Evolutionary conservation across 208 protist genomes (phyloP), one percentile per base, ranked within the genome.

Genomic region (Acanthamoeba polyphaga): DNA sequence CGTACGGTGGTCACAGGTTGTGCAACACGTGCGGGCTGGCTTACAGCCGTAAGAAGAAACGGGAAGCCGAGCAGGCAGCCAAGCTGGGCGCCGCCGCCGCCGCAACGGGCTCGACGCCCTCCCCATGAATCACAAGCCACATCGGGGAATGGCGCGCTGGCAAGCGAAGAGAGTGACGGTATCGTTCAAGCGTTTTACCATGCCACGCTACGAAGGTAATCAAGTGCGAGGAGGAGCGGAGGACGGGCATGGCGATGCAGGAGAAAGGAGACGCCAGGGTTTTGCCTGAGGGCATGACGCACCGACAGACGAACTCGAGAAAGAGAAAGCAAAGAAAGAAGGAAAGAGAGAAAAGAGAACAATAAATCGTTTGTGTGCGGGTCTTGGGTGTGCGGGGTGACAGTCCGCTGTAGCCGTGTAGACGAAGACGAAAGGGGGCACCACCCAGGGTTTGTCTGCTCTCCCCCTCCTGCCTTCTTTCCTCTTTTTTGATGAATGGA

Each of bases 11-110:
- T 1, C 9, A 8, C 70, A 78, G 70, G 27, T 27, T 88, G 13
- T 88, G 80, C 53, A 88, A 88, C 80, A 88, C 80, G 29, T 88
- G 80, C 80, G 80, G 80, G 51, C 51, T 88, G 80, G 80, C 80
- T 15, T 88, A 88, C 34, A 88, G 80, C 51, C 80, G 80, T 0
- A 88, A 88, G 80, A 88, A 88, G 80, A 88, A 88, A 51, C 80
- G 80, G 13, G 80, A 88, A 22, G 80, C 80, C 49, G 80, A 88
- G 53, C 80, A 80, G 38, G 72, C 72, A 43, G 72, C 72, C 38
- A 80, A 80, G 22, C 72, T 53, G 19, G 38, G 22, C 68, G 27
- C 68, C 17, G 15, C 68, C 32, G 32, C 22, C 60, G 22, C 60
- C 22, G 19, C 53, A 58, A 17, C 60, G 19, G 60, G 15, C 13